Conservation (phyloP, 176 grass and related monocot species). For the Oryza australiensis region DNA sequence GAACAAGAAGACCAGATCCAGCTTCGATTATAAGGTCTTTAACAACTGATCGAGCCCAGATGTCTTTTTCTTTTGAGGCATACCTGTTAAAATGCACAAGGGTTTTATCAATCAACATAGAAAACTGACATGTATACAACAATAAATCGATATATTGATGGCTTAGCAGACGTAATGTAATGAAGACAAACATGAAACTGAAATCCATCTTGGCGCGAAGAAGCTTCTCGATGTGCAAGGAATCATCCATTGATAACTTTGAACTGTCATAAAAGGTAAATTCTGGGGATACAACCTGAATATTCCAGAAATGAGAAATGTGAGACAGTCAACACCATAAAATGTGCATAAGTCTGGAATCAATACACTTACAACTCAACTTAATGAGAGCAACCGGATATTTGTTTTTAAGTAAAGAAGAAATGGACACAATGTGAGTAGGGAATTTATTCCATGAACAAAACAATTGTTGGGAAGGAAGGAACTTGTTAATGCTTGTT, state of each 20-base stretch:
- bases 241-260: conserved; percentile 84
- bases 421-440: not conserved
- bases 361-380: conserved; percentile 15
- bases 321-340: conserved; percentile 11
- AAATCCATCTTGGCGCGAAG: conserved; percentile 92
- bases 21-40: conserved; percentile 91
- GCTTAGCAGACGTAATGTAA: conserved; percentile 28
- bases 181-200: conserved; percentile 85
- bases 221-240: conserved; percentile 93
- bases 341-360: not conserved
- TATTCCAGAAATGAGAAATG: conserved; percentile 9
- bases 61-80: conserved; percentile 95
- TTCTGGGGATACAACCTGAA: conserved; percentile 90
- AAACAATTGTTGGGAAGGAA: not conserved
- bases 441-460: not conserved
- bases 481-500: not conserved
- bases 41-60: conserved; percentile 74
- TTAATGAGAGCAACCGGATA: not conserved
- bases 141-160: conserved; percentile 12
- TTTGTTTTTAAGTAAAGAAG: conserved; percentile 11
- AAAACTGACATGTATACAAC: conserved; percentile 9
- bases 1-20: conserved; percentile 89
- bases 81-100: conserved; percentile 66
- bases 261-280: conserved; percentile 95
- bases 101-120: conserved; percentile 7